Base-by-base conservation (phyloP, 371 early-diverging fungal genomes). In the Rhizopus arrhizus region DNA sequence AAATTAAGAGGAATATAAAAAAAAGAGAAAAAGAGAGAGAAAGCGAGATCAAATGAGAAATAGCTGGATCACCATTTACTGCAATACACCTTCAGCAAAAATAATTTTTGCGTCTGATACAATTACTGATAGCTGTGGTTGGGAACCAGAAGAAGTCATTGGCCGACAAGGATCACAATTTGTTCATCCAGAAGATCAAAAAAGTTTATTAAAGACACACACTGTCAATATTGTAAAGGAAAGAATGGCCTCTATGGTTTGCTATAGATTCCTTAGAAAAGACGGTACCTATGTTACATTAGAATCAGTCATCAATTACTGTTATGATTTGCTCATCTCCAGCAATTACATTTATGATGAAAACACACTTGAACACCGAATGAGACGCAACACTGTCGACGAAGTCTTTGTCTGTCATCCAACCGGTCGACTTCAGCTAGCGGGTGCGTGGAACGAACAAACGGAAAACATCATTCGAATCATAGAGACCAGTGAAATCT, bases 21-120 rank as follows among this genome's bases (percentile, higher is more conserved):
- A 43, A 11, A 43, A 43, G 13, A 4, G n/a, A 43, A 11, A 43
- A 43, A 15, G n/a, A 43, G 5, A 43, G 13, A 43, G 12, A 47
- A 47, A 6, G 9, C 29, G 28, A 48, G 7, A 28, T 29, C 4
- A 29, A 9, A 57, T 56, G 56, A 43, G n/a, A 45, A 57, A 43
- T 62, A 82, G 73, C 61, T 83, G 69, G 69, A 78, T 84, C 58
- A 66, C 75, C 9, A 80, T 82, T 46, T 82, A 78, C 58, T 81
- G 81, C 60, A 75, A 81, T 56, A 64, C 80, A 4, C 73, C 80
- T 10, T 43, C 61, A 3, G 78, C 67, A 16, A 56, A 43, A 33
- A 69, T 72, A 57, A 59, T 74, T 5, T 85, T 78, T 66, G 62
- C 71, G 0, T 81, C 82, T 8, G 74, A 78, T 42, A 79, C 77